Evolutionary conservation across 2,329 filamentous ascomycete species (phyloP).

Genomic region (Penicillium verrucosum): DNA sequence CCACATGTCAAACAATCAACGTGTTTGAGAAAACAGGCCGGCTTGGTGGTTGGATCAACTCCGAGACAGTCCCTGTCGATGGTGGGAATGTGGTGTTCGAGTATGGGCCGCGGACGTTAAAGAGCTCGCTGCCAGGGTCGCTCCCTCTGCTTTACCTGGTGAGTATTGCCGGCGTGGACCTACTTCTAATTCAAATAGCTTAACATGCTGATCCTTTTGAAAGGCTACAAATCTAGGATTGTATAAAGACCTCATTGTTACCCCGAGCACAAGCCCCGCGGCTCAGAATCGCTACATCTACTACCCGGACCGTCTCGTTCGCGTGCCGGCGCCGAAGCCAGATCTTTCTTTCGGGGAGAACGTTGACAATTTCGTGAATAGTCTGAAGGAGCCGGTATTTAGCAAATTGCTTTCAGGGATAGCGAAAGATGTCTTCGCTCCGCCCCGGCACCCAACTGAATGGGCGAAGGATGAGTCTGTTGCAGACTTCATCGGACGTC

Average conservation of each 20-base stretch:
- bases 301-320: slow-evolving; percentile 78
- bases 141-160: slow-evolving; percentile 70
- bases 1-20: slow-evolving; percentile 69
- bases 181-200: background rate
- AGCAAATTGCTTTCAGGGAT: background rate
- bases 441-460: slow-evolving; percentile 35
- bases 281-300: slow-evolving; percentile 74
- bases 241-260: slow-evolving; percentile 55
- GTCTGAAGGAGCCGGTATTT: slow-evolving; percentile 56
- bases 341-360: slow-evolving; percentile 17
- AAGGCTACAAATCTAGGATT: slow-evolving; percentile 60
- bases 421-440: slow-evolving; percentile 39
- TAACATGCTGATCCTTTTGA: slow-evolving; percentile 14
- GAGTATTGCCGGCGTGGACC: slow-evolving; percentile 26
- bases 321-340: slow-evolving; percentile 51
- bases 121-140: slow-evolving; percentile 57
- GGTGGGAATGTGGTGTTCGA: slow-evolving; percentile 72
- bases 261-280: slow-evolving; percentile 49
- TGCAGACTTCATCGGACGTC: slow-evolving; percentile 60
- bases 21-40: slow-evolving; percentile 70
- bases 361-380: slow-evolving; percentile 25
- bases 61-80: slow-evolving; percentile 56
- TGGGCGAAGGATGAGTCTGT: slow-evolving; percentile 63
- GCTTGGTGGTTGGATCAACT: slow-evolving; percentile 81
- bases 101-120: slow-evolving; percentile 74